Conservation (phyloP, 1,139 yeast species). For the Taphrina wiesneri region DNA sequence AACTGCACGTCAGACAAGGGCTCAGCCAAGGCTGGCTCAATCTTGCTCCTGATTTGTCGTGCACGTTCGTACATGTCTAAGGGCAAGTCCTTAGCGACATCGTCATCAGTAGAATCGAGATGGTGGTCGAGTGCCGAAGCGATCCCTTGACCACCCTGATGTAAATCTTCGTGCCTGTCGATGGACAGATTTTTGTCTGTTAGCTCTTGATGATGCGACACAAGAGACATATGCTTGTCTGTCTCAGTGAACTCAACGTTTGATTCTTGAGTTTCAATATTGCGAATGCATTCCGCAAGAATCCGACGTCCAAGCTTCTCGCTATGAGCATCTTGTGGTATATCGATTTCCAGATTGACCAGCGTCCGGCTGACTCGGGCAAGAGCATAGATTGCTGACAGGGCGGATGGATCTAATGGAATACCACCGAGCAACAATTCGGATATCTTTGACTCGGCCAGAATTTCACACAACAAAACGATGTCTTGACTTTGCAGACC, state of each 20-base stretch:
- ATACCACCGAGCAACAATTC: conserved; percentile 3
- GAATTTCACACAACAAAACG: conserved; percentile 5
- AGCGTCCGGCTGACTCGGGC: conserved; percentile 23
- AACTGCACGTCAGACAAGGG: conserved; percentile 11
- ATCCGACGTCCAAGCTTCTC: conserved; percentile 13
- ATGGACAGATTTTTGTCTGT: background rate
- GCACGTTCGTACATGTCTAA: conserved; percentile 24
- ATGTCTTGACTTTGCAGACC: conserved; percentile 10
- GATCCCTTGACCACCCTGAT: conserved; percentile 21
- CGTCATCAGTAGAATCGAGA: conserved; percentile 9
- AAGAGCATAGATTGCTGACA: conserved; percentile 21
- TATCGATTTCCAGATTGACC: conserved; percentile 21
- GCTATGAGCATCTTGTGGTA: conserved; percentile 4
- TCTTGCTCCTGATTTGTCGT: conserved; percentile 18
- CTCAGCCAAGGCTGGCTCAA: conserved; percentile 25
- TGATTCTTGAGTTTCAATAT: conserved; percentile 15
- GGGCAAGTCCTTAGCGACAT: conserved; percentile 10
- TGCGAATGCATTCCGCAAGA: conserved; percentile 22
- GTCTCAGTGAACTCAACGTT: background rate
- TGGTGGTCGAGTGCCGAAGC: conserved; percentile 27
- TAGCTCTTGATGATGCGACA: background rate
- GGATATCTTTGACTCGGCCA: conserved; percentile 16
- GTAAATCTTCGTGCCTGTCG: conserved; percentile 12
- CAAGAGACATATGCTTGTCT: background rate
- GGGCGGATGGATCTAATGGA: conserved; percentile 6